Base-by-base conservation (phyloP, 495 filamentous ascomycete species). In the Venustampulla echinocandica region DNA sequence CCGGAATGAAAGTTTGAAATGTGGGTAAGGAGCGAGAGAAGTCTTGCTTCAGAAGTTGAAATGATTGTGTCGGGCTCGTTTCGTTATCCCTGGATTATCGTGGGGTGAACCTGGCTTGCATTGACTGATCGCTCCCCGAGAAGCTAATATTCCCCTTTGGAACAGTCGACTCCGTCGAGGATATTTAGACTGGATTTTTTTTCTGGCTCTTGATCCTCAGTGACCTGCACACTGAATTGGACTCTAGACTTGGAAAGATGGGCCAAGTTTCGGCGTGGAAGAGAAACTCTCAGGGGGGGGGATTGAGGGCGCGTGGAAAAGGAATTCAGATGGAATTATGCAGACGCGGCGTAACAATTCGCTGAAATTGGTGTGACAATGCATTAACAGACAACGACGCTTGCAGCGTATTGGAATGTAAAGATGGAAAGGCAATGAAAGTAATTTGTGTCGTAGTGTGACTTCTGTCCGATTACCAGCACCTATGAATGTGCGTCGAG, bases 11-110 rank as follows among this genome's bases (percentile, higher is more conserved):
- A 51, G 47, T 23, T 38, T 15, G 19, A 28, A 39, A 20, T 48
- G 32, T 51, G 18, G 32, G 35, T 42, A 38, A 40, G 43, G 43
- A 14, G 47, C n/a, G 37, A 32, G 20, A 37, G 43, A 18, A 32
- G 36, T 41, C 14, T 21, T 50, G 53, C 38, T 41, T 55, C 48
- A 48, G 46, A 42, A 21, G 15, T 38, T 20, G 25, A 37, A 30
- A 30, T 45, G 38, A 25, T 30, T 51, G 53, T 55, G 27, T 51
- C 37, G 48, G 22, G 43, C 19, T 47, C 36, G 53, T 55, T 55
- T 55, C 53, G 48, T 32, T 49, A 46, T 45, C 43, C 50, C 38
- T 51, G 53, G 40, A 18, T 44, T 27, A 30, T 39, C 36, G 17
- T 13, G n/a, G 11, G 14, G 19, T 27, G 33, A n/a, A n/a, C n/a